Evolutionary conservation across 1,284 basidiomycete species (phyloP).

Genomic region (Neolentinus lepideus): DNA sequence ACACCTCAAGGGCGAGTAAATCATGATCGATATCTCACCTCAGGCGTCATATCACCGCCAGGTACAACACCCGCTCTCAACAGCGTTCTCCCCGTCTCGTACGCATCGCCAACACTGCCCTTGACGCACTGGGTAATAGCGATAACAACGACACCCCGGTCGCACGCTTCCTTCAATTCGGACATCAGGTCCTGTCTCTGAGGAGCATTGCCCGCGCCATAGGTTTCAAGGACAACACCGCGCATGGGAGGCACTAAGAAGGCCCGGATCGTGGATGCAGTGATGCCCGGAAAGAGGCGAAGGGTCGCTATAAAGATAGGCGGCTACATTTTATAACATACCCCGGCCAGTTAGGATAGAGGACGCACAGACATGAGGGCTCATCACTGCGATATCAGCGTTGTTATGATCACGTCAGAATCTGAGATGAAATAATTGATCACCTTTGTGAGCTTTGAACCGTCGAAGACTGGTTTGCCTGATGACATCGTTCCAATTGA

Average conservation of each 20-base stretch:
- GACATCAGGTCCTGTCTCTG: constrained; percentile 62
- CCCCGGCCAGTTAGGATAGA: not conserved
- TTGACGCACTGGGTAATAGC: constrained; percentile 89
- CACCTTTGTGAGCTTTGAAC: constrained; percentile 79
- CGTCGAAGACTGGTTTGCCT: constrained; percentile 69
- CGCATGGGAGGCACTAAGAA: constrained; percentile 67
- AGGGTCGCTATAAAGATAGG: constrained; percentile 46
- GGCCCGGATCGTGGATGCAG: constrained; percentile 59
- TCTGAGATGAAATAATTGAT: constrained; percentile 5
- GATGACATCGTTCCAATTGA: constrained; percentile 82
- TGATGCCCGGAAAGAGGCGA: constrained; percentile 85
- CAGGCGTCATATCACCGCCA: constrained; percentile 90
- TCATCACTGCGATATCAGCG: constrained; percentile 53
- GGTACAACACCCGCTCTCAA: constrained; percentile 69
- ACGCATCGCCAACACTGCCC: constrained; percentile 73
- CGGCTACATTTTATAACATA: constrained; percentile 1
- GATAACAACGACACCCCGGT: constrained; percentile 80
- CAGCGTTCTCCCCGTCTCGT: constrained; percentile 77
- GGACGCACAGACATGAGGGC: constrained; percentile 63
- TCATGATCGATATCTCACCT: constrained; percentile 40
- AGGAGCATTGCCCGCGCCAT: constrained; percentile 84
- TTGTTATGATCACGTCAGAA: constrained; percentile 3
- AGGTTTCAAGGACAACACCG: constrained; percentile 84
- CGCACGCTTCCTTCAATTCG: constrained; percentile 73
- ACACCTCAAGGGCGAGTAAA: constrained; percentile 1